Evolutionary conservation across 495 filamentous ascomycete species (phyloP).

Genomic region (Hyaloscypha hepaticicola): DNA sequence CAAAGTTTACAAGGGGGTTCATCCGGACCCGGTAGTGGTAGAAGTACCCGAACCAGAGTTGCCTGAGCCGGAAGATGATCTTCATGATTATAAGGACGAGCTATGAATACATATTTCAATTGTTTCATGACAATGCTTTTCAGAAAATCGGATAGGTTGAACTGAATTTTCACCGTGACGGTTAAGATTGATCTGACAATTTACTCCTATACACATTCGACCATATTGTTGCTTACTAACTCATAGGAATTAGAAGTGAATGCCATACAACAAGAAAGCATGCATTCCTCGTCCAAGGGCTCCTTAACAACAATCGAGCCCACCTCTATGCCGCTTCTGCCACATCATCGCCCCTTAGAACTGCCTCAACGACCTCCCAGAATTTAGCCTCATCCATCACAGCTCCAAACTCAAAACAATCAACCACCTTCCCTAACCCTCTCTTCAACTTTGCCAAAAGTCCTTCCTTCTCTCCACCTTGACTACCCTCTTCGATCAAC

Average conservation of each 20-base stretch:
- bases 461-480: slow-evolving; percentile 22
- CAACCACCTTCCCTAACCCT: slow-evolving; percentile 36
- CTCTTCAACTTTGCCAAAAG: slow-evolving; percentile 33
- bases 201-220: no score
- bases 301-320: background rate
- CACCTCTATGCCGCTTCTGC: background rate
- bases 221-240: no score
- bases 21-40: background rate
- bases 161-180: background rate
- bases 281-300: background rate
- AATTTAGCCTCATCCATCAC: slow-evolving; percentile 40
- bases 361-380: slow-evolving; percentile 39
- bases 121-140: background rate
- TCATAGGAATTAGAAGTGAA: no score
- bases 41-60: background rate
- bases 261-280: background rate
- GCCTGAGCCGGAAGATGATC: background rate
- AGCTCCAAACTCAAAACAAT: slow-evolving; percentile 45
- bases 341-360: slow-evolving; percentile 12
- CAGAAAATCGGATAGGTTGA: background rate
- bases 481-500: slow-evolving; percentile 14
- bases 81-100: background rate
- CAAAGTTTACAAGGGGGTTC: background rate
- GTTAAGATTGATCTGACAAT: background rate
- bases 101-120: background rate